Conservation (phyloP, 2,329 filamentous ascomycete genomes). For the Diplodia seriata region DNA sequence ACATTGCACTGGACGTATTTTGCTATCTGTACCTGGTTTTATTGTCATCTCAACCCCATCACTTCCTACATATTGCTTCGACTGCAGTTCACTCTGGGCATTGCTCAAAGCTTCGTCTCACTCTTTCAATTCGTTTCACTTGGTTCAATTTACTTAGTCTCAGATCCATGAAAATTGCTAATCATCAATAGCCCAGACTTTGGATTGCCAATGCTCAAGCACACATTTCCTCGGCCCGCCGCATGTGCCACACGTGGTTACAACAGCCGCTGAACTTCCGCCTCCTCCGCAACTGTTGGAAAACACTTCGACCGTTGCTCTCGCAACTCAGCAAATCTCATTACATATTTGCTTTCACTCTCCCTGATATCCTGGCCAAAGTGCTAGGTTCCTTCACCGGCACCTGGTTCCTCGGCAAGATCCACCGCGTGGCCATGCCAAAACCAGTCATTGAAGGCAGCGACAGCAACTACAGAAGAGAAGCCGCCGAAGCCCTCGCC, state of each 20-base stretch:
- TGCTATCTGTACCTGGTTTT: no score
- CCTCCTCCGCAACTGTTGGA: conserved; percentile 54
- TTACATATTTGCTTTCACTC: conserved; percentile 63
- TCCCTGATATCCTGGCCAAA: conserved; percentile 55
- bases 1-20: neutral
- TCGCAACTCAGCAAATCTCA: conserved; percentile 58
- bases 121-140: no score
- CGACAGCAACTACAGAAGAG: conserved; percentile 33
- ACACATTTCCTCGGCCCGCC: conserved; percentile 52
- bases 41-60: neutral
- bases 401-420: conserved; percentile 54
- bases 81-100: no score
- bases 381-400: conserved; percentile 59
- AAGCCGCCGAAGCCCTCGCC: conserved; percentile 58
- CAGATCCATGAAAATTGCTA: neutral
- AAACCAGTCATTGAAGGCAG: conserved; percentile 34
- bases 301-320: conserved; percentile 56
- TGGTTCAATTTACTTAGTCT: neutral
- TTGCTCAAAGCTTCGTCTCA: no score
- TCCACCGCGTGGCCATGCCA: conserved; percentile 51
- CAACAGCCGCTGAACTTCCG: conserved; percentile 54
- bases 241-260: conserved; percentile 59
- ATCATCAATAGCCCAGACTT: conserved; percentile 49
- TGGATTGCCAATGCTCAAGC: conserved; percentile 52
- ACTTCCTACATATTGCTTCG: no score